These are phyloP conservation scores for Rhodotorula taiwanensis DNA, from an alignment of 768 basidiomycete species.

Conservation along the genomic window DNA sequence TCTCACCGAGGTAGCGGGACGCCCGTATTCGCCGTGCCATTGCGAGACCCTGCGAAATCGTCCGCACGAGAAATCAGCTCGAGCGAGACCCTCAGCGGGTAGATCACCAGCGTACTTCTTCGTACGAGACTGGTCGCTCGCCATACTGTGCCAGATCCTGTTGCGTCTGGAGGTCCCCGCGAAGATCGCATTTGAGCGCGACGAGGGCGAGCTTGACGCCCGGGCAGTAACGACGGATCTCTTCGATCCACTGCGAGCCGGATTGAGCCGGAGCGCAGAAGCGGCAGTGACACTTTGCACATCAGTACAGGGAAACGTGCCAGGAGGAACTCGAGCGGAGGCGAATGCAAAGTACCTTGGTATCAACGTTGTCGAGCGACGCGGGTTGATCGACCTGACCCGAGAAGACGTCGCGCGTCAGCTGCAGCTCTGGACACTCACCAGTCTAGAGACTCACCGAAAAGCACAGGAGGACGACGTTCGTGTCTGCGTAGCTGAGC, in stretches of 20 bases:
- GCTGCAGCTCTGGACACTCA: not conserved
- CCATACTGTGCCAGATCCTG: slow-evolving; percentile 68
- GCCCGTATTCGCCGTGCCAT: slow-evolving; percentile 45
- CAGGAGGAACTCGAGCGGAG: no score
- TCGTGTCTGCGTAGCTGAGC: slow-evolving; percentile 92
- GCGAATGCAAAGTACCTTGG: slow-evolving; percentile 63
- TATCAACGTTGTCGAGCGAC: slow-evolving; percentile 93
- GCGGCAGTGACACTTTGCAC: no score
- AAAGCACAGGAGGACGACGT: slow-evolving; percentile 93
- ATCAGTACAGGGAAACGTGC: no score
- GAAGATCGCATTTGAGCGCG: slow-evolving; percentile 93
- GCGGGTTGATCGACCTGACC: slow-evolving; percentile 79
- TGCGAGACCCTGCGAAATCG: slow-evolving; percentile 16
- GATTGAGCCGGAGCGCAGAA: not conserved
- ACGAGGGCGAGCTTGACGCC: slow-evolving; percentile 72
- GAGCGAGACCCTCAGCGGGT: not conserved
- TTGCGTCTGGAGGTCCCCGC: slow-evolving; percentile 68
- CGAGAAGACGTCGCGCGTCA: no score
- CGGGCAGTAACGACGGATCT: slow-evolving; percentile 79
- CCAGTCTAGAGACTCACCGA: slow-evolving; percentile 54
- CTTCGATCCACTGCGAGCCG: slow-evolving; percentile 72
- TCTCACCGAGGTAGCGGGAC: slow-evolving; percentile 68
- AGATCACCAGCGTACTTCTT: slow-evolving; percentile 57
- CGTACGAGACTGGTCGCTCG: slow-evolving; percentile 73
- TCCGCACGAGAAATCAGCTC: not conserved